Base-by-base conservation (phyloP, 495 filamentous ascomycete species). In the Penicillium tannophilum region DNA sequence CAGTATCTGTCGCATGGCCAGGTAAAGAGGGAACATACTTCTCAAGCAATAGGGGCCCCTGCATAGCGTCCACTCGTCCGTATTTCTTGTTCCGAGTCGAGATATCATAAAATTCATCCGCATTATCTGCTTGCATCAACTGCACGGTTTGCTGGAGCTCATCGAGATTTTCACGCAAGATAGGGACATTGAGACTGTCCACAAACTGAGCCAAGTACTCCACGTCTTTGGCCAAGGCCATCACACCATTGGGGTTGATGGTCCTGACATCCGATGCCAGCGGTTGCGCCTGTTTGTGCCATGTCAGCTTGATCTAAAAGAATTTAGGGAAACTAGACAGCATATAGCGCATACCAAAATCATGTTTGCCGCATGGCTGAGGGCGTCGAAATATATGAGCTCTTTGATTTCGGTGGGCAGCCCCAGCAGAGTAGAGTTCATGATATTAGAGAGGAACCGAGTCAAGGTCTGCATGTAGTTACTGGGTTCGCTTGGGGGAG, bases 401-500 rank as follows among this genome's bases (percentile, higher is more conserved):
- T 95, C 91, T 72, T 97, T 97, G 73, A 98, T 98, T 63, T 96
- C 91, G 4, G 89, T 87, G 0, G 94, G 94, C 28, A 98, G 80
- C 12, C 92, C 93, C 4, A 98, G 83, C 7, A 98, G 80, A 0
- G 93, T 94, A 4, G 92, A 94, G 68, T 85, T 90, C 93, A 98
- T 97, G 65, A 96, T 98, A 66, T 96, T 96, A 1, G 88, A 89
- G n/a, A 98, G 80, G 68, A 97, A 98, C 9, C 85, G 83, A 1
- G 92, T 98, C 64, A 98, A 77, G 20, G 93, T 95, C 67, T 90
- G 86, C 86, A 98, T 96, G 79, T 98, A 98, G 59, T 87, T 90
- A 71, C 88, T 92, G 5, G 92, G 88, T 60, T 94, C 87, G 6
- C 72, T 80, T 6, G 85, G 84, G 31, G 81, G 74, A 8, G 76